Evolutionary conservation across 129 eudicot genomes (phyloP), one percentile per base, ranked within the genome.

Genomic region (Centella asiatica): DNA sequence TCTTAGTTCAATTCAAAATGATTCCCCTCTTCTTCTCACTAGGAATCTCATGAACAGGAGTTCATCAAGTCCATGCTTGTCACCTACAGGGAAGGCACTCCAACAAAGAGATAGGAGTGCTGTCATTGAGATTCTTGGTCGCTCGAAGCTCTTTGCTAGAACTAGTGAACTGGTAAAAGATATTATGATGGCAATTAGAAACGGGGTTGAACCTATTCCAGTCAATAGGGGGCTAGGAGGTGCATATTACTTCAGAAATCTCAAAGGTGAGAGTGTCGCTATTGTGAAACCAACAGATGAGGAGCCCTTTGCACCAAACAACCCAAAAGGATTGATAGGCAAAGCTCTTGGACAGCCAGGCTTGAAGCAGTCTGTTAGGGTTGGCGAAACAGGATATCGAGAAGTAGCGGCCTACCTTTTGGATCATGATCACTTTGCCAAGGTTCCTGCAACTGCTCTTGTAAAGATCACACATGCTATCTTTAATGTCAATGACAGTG

Each of bases 361-460:
- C 8, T 42, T 89, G 7, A 89, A 89, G 44, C 78, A 77, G 6
- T 85, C 90, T 2, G 88, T 89, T 2, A 53, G 90, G 39, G 87
- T 85, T 18, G 95, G 97, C 2, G 95, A 89, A 76, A 85, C 90
- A 0, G 90, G 97, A 23, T 80, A 77, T 57, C 53, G 95, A 47
- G 97, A 89, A 76, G 95, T 89, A 52, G 95, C 95, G 31, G 90
- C 97, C 14, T 89, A 82, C 57, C 95, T 89, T 60, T 70, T 89
- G 36, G 95, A 85, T 64, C 69, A 89, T 47, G 83, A 78, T 45
- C 68, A 78, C 60, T 88, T 85, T 67, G 94, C 94, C 18, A 67
- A 74, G 63, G 94, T 85, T 27, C 97, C 97, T 2, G 72, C 82
- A 40, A 88, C 97, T 11, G 78, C 85, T 25, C 73, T 88, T 4